phyloP scores from a whole-genome alignment of 2,329 filamentous ascomycete genomes.

The Microdochium bolleyi region DNA sequence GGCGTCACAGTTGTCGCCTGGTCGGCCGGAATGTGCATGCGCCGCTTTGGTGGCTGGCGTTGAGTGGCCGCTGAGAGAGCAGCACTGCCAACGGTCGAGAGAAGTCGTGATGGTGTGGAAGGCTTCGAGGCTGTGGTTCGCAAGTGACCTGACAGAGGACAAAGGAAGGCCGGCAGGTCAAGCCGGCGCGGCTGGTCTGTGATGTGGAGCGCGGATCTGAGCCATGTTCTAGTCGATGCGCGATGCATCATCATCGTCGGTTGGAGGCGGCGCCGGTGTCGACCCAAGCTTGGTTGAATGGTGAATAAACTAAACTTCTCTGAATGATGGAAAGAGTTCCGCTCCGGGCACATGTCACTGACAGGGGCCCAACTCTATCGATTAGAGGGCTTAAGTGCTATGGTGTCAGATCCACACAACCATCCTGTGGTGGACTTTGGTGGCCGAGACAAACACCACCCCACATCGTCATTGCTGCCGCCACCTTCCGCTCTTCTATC shows the following conservation, averaged over 20 bases:
- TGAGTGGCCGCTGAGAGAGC: neutral
- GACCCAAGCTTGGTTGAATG: no score
- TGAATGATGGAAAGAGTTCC: no score
- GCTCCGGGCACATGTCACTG: neutral
- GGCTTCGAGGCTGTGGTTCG: constrained; percentile 18
- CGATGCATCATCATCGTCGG: constrained; percentile 29
- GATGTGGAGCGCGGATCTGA: constrained; percentile 32
- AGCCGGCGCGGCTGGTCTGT: constrained; percentile 24
- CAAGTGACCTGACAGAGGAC: constrained; percentile 29
- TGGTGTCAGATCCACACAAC: neutral
- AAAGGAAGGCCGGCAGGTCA: constrained; percentile 39
- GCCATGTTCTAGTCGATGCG: constrained; percentile 31
- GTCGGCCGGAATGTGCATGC: neutral
- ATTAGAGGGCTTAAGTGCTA: neutral
- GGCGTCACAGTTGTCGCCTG: neutral
- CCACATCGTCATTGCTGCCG: neutral
- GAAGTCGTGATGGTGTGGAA: constrained; percentile 1
- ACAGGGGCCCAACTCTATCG: neutral
- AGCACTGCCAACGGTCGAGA: constrained; percentile 3
- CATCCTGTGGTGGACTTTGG: neutral
- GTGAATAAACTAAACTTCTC: no score
- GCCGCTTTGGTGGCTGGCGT: neutral
- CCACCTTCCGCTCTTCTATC: neutral
- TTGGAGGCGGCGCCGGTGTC: no score
- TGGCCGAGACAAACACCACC: neutral